Base-by-base conservation (phyloP, 176 grass and related monocot genomes). In the Eragrostis curvula region DNA sequence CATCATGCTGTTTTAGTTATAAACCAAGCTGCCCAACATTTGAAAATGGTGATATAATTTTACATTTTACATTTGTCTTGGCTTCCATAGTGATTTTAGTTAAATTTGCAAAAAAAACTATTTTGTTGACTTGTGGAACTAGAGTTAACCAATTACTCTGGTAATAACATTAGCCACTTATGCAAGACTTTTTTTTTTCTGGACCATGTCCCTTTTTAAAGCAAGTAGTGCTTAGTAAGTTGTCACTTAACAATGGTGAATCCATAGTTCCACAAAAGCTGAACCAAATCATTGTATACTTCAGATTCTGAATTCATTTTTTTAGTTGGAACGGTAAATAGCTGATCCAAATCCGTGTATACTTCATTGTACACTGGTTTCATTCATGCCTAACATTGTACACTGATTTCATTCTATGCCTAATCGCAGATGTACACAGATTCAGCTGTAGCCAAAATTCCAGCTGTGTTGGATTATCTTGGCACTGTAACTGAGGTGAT, bases 381-480 rank as follows among this genome's bases (percentile, higher is more conserved):
- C 23, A 25, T 61, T 61, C 24, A 6, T 61, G 10, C 58, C 24
- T 61, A 27, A 61, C 58, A 28, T 61, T 58, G 23, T 61, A 61
- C 23, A 61, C 24, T 89, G 29, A 69, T 89, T 83, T 44, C 30
- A 10, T 61, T 63, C 86, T 25, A 64, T 87, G 77, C 20, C 27
- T 74, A 75, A 87, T 47, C 18, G 28, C 87, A 98, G 95, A 93
- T 98, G 71, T 98, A 91, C 73, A 90, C 77, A 29, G 85, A 98
- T 87, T 98, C 92, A 46, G 95, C 95, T 21, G 75, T 78, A 74
- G 95, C 90, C 18, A 98, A 98, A 95, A 89, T 93, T 93, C 90
- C 92, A 83, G 90, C 95, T 73, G 90, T 98, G 41, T 71, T 98
- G 59, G 95, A 95, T 87, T 98, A 93, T 84, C 81, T 98, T 83